Base-by-base conservation (phyloP, 2,329 filamentous ascomycete species). In the Paraphaeosphaeria sporulosa region DNA sequence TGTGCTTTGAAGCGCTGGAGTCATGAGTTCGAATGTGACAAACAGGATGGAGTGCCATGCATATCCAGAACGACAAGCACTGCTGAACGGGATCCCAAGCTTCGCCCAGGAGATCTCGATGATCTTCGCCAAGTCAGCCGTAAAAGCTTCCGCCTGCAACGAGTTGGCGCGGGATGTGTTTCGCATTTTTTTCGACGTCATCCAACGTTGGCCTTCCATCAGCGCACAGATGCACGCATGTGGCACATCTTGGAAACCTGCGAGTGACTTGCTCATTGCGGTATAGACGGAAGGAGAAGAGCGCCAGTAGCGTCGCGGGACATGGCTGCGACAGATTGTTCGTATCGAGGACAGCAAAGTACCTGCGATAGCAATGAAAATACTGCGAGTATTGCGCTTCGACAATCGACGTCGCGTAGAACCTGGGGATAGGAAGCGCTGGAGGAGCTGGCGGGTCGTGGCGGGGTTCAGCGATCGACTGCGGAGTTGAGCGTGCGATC, bases 111-210 rank as follows among this genome's bases (percentile, higher is more conserved):
- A 13, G 25, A 50, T 56, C 23, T 52, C 34, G 57, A 56, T 53
- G 36, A 9, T 27, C 56, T 57, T 46, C 17, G 63, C 61, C 63
- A 62, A 67, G 61, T 23, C n/a, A 36, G 59, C 63, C 63, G 23
- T 60, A 64, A 64, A 64, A 56, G 58, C 61, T 66, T 56, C n/a
- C n/a, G 49, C 19, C 34, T 17, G 25, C 7, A 30, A 36, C 19
- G 13, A 42, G 23, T n/a, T 43, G 25, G 40, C 25, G 25, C 30
- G 25, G 44, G 32, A n/a, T 12, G 30, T 30, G n/a, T 30, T 17
- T 5, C 13, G 15, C 13, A 23, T 34, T 23, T 34, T 38, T 19
- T 12, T 36, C 10, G 30, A 55, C 32, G 36, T 47, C 42, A 44
- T 23, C 25, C 36, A n/a, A 40, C 36, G 13, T 40, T 40, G 42